Evolutionary conservation across 352 stramenopile genomes (phyloP).

Genomic region (Phytophthora constricta): DNA sequence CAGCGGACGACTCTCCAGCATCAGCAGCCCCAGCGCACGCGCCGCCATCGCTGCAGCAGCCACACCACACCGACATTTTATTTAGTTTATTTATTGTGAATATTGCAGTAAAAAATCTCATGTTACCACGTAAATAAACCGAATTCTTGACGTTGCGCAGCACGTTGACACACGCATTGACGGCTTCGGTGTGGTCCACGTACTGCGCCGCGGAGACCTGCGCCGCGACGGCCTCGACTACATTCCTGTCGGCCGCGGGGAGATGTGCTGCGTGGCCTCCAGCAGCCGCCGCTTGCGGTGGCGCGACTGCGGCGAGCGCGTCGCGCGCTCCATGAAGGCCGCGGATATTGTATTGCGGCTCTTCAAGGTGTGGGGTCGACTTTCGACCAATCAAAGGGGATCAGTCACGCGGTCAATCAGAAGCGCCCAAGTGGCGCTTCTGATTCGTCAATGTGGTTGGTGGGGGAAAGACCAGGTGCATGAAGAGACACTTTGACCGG

Average conservation of each 20-base stretch:
- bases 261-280: constrained; percentile 63
- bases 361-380: background rate
- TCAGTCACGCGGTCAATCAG: background rate
- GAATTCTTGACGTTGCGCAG: constrained; percentile 73
- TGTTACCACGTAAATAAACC: constrained; percentile 60
- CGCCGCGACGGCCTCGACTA: constrained; percentile 40
- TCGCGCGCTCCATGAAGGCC: constrained; percentile 37
- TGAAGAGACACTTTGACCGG: no score
- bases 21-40: constrained; percentile 68
- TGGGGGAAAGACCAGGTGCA: no score
- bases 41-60: constrained; percentile 62
- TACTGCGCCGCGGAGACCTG: constrained; percentile 14
- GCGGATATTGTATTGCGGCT: constrained; percentile 1
- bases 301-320: constrained; percentile 56
- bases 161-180: constrained; percentile 46
- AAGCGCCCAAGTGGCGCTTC: background rate
- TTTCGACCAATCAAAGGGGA: no score
- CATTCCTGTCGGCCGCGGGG: constrained; percentile 37
- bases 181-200: constrained; percentile 13
- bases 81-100: background rate
- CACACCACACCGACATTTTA: background rate
- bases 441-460: no score
- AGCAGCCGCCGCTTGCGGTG: constrained; percentile 64
- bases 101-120: background rate
- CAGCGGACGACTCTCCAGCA: constrained; percentile 48